These are phyloP conservation scores for Cerrena zonata DNA, from an alignment of 1,284 basidiomycete species.

Conservation along the genomic window DNA sequence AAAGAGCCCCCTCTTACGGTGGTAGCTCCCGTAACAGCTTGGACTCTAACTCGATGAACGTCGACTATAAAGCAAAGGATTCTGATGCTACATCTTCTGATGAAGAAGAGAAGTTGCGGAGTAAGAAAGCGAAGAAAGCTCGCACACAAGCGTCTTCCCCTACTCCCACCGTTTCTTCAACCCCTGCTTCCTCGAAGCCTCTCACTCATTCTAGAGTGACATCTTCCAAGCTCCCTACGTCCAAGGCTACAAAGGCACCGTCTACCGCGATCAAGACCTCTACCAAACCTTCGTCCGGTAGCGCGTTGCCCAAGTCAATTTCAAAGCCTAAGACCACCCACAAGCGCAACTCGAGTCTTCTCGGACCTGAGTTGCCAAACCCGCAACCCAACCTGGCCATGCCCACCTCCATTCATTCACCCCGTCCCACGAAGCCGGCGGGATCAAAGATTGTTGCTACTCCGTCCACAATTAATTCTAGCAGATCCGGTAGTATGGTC, in stretches of 20 bases:
- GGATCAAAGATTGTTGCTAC: background rate
- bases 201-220: constrained; percentile 9
- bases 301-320: constrained; percentile 12
- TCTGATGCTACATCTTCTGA: constrained; percentile 55
- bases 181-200: constrained; percentile 7
- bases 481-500: background rate
- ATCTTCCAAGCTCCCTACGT: background rate
- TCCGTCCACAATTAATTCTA: background rate
- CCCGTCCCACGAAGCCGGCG: constrained; percentile 1
- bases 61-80: constrained; percentile 26
- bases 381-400: constrained; percentile 16
- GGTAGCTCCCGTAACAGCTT: constrained; percentile 28
- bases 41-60: constrained; percentile 30
- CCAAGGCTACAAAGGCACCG: background rate
- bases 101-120: constrained; percentile 66
- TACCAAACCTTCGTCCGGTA: background rate
- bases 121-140: constrained; percentile 56
- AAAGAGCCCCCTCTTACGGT: constrained; percentile 37
- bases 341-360: constrained; percentile 55
- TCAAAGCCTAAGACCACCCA: constrained; percentile 34
- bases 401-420: constrained; percentile 8
- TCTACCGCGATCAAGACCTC: background rate
- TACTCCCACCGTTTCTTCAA: constrained; percentile 16
- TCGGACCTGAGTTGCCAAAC: constrained; percentile 40
- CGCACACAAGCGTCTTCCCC: constrained; percentile 40